phyloP scores from a whole-genome alignment of 2,329 filamentous ascomycete genomes.

The Aulographum hederae region DNA sequence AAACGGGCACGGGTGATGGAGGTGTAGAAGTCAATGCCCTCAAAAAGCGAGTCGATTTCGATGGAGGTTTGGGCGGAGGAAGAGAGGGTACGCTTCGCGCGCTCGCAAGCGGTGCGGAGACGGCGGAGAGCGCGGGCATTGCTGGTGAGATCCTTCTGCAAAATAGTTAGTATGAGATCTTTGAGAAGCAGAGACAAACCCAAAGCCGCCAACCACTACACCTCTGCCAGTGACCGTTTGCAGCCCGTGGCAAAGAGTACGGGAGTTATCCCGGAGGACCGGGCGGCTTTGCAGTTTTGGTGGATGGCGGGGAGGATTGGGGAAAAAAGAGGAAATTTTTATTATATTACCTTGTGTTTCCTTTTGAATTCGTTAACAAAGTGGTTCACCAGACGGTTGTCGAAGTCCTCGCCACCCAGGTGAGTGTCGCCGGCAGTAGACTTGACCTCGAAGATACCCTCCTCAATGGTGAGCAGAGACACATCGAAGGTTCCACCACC shows the following conservation, averaged over 20 bases:
- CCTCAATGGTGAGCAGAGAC: slow-evolving; percentile 15
- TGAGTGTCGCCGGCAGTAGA: slow-evolving; percentile 1
- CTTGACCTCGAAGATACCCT: not conserved
- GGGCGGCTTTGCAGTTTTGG: no score
- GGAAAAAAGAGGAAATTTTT: not conserved
- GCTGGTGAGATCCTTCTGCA: slow-evolving; percentile 54
- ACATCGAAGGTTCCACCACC: slow-evolving; percentile 93
- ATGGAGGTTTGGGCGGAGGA: slow-evolving; percentile 90
- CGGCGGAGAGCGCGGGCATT: slow-evolving; percentile 88
- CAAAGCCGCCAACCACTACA: no score
- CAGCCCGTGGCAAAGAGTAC: no score
- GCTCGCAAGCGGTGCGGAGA: slow-evolving; percentile 95
- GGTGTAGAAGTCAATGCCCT: slow-evolving; percentile 93
- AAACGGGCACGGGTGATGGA: slow-evolving; percentile 97
- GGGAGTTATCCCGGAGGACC: no score
- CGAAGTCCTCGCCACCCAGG: slow-evolving; percentile 1
- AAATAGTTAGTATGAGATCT: slow-evolving; percentile 14
- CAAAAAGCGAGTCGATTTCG: slow-evolving; percentile 96
- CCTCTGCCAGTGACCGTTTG: no score
- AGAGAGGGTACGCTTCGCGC: slow-evolving; percentile 97
- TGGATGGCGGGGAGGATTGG: not conserved
- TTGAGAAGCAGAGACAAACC: no score
- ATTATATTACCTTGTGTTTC: slow-evolving; percentile 35
- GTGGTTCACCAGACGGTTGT: slow-evolving; percentile 77
- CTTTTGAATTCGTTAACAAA: slow-evolving; percentile 88